Evolutionary conservation across 495 filamentous ascomycete genomes (phyloP).

Genomic region (Lasiosphaeria ovina): DNA sequence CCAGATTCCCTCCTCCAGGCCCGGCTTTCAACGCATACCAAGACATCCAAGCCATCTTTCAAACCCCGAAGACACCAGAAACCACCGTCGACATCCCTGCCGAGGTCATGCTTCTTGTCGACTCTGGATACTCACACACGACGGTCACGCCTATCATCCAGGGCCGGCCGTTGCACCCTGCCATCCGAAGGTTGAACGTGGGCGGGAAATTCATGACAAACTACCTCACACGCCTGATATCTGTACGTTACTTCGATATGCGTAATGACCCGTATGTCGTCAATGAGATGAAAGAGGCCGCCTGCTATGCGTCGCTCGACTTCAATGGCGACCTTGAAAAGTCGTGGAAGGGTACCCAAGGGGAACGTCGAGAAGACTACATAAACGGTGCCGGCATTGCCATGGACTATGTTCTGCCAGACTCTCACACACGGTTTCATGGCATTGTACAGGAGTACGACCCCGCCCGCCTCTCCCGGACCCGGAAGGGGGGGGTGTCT

Average conservation of each 20-base stretch:
- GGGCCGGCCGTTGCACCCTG: slow-evolving; percentile 75
- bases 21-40: slow-evolving; percentile 82
- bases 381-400: slow-evolving; percentile 67
- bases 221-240: slow-evolving; percentile 84
- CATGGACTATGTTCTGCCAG: slow-evolving; percentile 89
- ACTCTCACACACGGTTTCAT: slow-evolving; percentile 73
- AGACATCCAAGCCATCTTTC: slow-evolving; percentile 65
- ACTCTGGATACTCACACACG: slow-evolving; percentile 91
- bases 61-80: slow-evolving; percentile 41
- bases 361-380: slow-evolving; percentile 44
- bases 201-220: slow-evolving; percentile 96
- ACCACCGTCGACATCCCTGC: slow-evolving; percentile 53
- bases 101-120: slow-evolving; percentile 83
- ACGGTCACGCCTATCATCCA: slow-evolving; percentile 84
- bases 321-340: slow-evolving; percentile 78
- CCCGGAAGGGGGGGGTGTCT: slow-evolving; percentile 58
- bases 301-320: slow-evolving; percentile 77
- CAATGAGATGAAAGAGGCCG: slow-evolving; percentile 91
- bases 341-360: slow-evolving; percentile 76
- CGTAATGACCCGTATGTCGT: slow-evolving; percentile 88
- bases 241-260: slow-evolving; percentile 90
- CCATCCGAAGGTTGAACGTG: slow-evolving; percentile 82
- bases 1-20: slow-evolving; percentile 23
- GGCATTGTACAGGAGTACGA: slow-evolving; percentile 79
- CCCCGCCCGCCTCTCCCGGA: slow-evolving; percentile 50